phyloP scores from a whole-genome alignment of 176 grass and related monocot genomes.

The Pontederia crassipes region DNA sequence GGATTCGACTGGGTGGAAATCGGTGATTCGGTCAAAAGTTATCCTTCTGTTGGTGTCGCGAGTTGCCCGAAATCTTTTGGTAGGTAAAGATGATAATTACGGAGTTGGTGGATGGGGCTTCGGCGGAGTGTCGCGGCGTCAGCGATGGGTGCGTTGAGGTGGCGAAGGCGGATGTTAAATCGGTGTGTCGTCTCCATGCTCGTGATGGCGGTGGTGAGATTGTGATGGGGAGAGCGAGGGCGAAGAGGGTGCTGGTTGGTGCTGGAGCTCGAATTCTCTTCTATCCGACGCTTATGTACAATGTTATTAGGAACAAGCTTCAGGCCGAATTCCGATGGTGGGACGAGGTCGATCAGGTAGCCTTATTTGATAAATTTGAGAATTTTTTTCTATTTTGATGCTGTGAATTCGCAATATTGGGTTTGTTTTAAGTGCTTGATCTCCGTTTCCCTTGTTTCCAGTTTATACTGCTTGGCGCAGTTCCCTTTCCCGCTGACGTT shows the following conservation, averaged over 20 bases:
- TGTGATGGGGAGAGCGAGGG: neutral
- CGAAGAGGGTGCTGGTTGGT: slow-evolving; percentile 12
- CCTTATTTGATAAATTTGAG: neutral
- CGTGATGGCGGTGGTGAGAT: neutral
- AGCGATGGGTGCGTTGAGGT: no score
- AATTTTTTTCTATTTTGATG: neutral
- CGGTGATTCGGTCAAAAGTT: neutral
- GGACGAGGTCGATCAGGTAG: slow-evolving; percentile 19
- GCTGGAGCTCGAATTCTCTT: slow-evolving; percentile 17
- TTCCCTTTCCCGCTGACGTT: slow-evolving; percentile 3
- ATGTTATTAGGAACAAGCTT: slow-evolving; percentile 18
- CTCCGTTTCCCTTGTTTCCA: neutral
- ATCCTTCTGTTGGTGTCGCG: neutral
- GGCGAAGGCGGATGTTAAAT: no score
- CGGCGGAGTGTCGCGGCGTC: neutral
- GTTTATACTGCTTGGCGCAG: slow-evolving; percentile 9
- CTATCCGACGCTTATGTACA: slow-evolving; percentile 16
- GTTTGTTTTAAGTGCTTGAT: neutral
- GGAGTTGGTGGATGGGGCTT: slow-evolving; percentile 1
- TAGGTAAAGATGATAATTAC: neutral
- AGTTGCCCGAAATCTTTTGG: neutral
- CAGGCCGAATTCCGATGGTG: slow-evolving; percentile 19
- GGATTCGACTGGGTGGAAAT: neutral
- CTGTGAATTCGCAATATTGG: neutral
- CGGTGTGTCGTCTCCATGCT: no score